Base-by-base conservation (phyloP, 306 rosid genomes). In the Rosa chinensis region DNA sequence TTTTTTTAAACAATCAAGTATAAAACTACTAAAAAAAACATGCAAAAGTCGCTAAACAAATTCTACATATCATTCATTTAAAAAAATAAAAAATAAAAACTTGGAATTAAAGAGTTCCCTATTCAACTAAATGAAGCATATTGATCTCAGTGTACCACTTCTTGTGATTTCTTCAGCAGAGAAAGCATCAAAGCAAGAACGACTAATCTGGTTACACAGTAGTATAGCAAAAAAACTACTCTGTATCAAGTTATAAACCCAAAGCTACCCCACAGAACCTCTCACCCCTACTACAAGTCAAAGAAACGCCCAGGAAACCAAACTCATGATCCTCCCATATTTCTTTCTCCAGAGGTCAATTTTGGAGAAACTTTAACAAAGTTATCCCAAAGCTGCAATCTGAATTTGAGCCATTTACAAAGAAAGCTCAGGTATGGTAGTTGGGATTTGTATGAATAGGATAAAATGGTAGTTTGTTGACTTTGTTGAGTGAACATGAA, bases 201-300 rank as follows among this genome's bases (percentile, higher is more conserved):
- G 5, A 12, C 70, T 58, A 45, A 16, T 6, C 20, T 43, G 10
- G 32, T 4, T 7, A 25, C 78, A 74, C 37, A 32, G 37, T 32
- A 32, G 37, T 21, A 42, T 56, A 9, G 14, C 28, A 72, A 17
- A 9, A 37, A 72, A 48, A 17, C 25, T 28, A 48, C 12, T 44
- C 6, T 72, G 45, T 9, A 49, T 49, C 25, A 70, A 13, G 59
- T 71, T 48, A 71, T 47, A 71, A 23, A 53, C 64, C 35, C 77
- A 48, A 48, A 48, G 52, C 14, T 48, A 48, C n/a, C 37, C 10
- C 18, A 53, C 20, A 37, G 14, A 18, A 13, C 59, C 12, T 44
- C n/a, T 8, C 12, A 66, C 72, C 25, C 16, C 21, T 53, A 47
- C 43, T 20, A 52, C 6, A 53, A 18, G 37, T 11, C 5, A 18